Evolutionary conservation across 2,329 filamentous ascomycete genomes (phyloP).

Genomic region (Amylocarpus encephaloides): DNA sequence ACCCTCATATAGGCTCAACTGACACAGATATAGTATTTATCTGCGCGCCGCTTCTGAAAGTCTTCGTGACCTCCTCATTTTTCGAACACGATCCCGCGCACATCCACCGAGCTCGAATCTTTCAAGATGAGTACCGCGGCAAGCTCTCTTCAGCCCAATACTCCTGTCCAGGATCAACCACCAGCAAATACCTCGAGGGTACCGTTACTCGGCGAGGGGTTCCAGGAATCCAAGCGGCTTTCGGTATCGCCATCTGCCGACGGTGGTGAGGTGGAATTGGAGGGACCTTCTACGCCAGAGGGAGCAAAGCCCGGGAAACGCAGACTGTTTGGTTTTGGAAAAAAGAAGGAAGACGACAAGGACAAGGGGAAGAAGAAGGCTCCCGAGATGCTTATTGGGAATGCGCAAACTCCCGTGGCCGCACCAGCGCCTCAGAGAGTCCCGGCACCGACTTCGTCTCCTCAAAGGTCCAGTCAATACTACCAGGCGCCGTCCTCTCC

Average conservation of each 20-base stretch:
- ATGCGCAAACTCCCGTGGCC: constrained; percentile 21
- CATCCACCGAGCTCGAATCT: not conserved
- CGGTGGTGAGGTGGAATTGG: constrained; percentile 25
- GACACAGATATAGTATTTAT: constrained; percentile 14
- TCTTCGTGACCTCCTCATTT: not conserved
- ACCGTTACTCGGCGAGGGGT: constrained; percentile 32
- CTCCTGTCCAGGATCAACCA: constrained; percentile 22
- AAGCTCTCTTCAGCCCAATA: constrained; percentile 26
- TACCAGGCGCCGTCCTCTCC: constrained; percentile 47
- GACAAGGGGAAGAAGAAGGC: constrained; percentile 35
- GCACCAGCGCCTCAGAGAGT: constrained; percentile 25
- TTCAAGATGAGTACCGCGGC: constrained; percentile 29
- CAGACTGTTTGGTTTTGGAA: constrained; percentile 54
- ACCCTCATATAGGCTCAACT: constrained; percentile 18
- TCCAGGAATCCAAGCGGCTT: constrained; percentile 24
- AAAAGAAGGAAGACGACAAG: constrained; percentile 51
- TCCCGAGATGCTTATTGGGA: constrained; percentile 15
- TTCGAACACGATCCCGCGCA: constrained; percentile 1
- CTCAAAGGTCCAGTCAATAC: constrained; percentile 37
- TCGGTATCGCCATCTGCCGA: constrained; percentile 20
- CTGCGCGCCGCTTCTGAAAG: constrained; percentile 1
- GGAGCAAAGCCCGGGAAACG: constrained; percentile 45
- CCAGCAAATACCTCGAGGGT: constrained; percentile 22
- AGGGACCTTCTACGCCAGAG: constrained; percentile 24
- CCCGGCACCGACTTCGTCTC: constrained; percentile 37